These are phyloP conservation scores for Rhizopogon vulgaris DNA, from an alignment of 768 basidiomycete species.

Conservation along the genomic window DNA sequence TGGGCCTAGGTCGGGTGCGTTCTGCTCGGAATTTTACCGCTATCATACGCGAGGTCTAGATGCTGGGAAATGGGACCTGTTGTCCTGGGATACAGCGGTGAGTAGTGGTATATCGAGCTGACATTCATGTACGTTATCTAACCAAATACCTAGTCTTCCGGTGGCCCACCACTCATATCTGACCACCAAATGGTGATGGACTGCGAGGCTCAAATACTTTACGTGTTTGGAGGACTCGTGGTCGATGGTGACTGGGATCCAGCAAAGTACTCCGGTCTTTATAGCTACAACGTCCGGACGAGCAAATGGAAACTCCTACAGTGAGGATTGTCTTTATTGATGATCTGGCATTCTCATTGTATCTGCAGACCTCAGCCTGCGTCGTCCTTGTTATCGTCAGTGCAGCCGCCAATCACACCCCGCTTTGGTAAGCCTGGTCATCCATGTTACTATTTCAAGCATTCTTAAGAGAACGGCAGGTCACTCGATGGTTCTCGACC, in stretches of 20 bases:
- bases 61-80: constrained; percentile 65
- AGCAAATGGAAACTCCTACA: constrained; percentile 66
- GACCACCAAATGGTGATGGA: constrained; percentile 84
- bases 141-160: constrained; percentile 39
- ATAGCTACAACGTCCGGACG: constrained; percentile 60
- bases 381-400: constrained; percentile 7
- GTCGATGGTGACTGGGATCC: constrained; percentile 59
- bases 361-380: constrained; percentile 17
- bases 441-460: not conserved
- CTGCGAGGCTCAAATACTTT: constrained; percentile 60
- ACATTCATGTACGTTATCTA: not conserved
- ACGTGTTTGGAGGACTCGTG: constrained; percentile 71
- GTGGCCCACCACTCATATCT: constrained; percentile 68
- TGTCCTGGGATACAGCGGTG: constrained; percentile 65
- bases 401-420: constrained; percentile 43
- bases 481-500: constrained; percentile 79
- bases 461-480: constrained; percentile 31
- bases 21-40: constrained; percentile 68
- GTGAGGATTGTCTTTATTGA: constrained; percentile 35
- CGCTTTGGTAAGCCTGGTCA: constrained; percentile 46
- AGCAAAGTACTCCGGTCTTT: constrained; percentile 63
- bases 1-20: constrained; percentile 20
- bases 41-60: constrained; percentile 62
- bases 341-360: not conserved
- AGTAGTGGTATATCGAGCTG: constrained; percentile 22